Base-by-base conservation (phyloP, 495 filamentous ascomycete genomes). In the Aspergillus cristatus region DNA sequence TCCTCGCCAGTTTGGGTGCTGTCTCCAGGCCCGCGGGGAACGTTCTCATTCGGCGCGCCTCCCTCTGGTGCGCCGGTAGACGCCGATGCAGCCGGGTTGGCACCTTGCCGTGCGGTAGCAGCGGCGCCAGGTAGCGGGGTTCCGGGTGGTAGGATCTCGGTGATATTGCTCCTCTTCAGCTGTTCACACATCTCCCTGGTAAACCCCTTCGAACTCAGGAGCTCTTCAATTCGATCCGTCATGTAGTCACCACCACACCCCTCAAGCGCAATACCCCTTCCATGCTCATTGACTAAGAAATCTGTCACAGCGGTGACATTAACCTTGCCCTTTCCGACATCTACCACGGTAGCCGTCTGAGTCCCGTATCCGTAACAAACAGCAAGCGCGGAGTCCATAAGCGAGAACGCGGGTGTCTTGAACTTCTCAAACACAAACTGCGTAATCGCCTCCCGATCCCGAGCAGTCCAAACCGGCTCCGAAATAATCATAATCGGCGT, bases 351-450 rank as follows among this genome's bases (percentile, higher is more conserved):
- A 39, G 88, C 77, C 25, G 74, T 84, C 16, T 72, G 56, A 42
- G 77, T 72, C 30, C 86, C 87, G 38, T 87, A 84, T 2, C 86
- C 91, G 53, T 86, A 96, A 45, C 81, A 78, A 0, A 82, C 77
- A 6, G 90, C 87, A 13, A 91, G 57, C 0, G 84, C 87, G 34
- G 84, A 76, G 57, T 97, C 82, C 67, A 97, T 81, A 28, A 96
- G 58, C 37, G 76, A 84, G 35, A 98, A 82, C 0, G 82, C 87
- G 0, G 91, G 91, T 1, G 82, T 86, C 66, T 91, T 94, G 56
- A 94, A 94, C 60, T 88, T 88, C 60, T 97, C 91, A 47, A 98
- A 98, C 45, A 96, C 74, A 62, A 95, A 98, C 40, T 86, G 84
- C 3, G 88, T 81, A 26, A 97, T 74, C 8, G 65, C 66, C 58